Base-by-base conservation (phyloP, 345 rosid species). In the Rubroshorea leprosula region DNA sequence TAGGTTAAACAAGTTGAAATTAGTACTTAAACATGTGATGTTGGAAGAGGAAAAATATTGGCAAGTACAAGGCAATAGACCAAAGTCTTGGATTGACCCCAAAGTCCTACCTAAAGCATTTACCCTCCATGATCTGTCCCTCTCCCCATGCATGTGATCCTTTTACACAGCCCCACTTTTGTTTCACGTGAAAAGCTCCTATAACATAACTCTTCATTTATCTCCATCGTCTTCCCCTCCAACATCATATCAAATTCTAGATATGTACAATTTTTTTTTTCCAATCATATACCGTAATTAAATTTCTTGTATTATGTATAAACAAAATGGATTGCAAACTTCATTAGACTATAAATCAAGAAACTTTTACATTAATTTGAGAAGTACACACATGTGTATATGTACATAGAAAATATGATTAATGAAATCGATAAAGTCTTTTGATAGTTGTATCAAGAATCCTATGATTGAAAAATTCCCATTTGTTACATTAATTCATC, bases 111-210 rank as follows among this genome's bases (percentile, higher is more conserved):
- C 66, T 35, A 49, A 55, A 44, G 19, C 20, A 13, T 56, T 23
- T 16, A 9, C 44, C 25, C n/a, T 2, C 24, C 38, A 22, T 11
- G 56, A 43, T 14, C 20, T 58, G 72, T 55, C 60, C 44, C 60
- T 58, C 68, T 66, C 62, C 49, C 62, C n/a, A n/a, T n/a, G n/a
- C 68, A 43, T 53, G 71, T 49, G 68, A 65, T 64, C 26, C 47
- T 48, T 51, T 57, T 25, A 62, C 11, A 19, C 9, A 17, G 23
- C 57, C 41, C 11, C 43, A 60, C 48, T 35, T 60, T 25, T 0
- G 14, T 55, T 67, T 58, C 72, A 67, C 68, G 59, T 62, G 69
- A 72, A 63, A 63, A n/a, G 9, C 54, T 62, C 10, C 66, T 67
- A 51, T 64, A 51, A 29, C n/a, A n/a, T 21, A 44, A 19, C 29